Conservation (phyloP, 108 stramenopile species). For the Stephanodiscus triporus region DNA sequence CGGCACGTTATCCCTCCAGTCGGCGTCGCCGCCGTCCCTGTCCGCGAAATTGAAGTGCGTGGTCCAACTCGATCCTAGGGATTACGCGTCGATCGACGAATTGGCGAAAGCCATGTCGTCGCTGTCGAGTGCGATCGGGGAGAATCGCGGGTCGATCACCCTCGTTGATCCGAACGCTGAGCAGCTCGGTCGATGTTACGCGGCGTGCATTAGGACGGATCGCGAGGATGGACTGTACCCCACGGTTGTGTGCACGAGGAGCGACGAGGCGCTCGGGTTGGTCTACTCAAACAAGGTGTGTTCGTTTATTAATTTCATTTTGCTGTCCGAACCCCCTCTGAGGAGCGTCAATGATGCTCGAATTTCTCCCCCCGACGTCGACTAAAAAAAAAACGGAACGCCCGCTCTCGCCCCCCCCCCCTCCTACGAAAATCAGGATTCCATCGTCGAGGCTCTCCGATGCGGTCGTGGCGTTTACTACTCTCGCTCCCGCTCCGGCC, state of each 20-base stretch:
- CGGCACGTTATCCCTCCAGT: slow-evolving; percentile 15
- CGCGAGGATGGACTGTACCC: slow-evolving; percentile 90
- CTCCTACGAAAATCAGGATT: too few species aligned
- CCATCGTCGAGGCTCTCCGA: slow-evolving; percentile 80
- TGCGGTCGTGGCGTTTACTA: slow-evolving; percentile 94
- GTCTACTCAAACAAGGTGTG: too few species aligned
- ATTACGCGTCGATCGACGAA: background rate
- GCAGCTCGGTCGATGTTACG: slow-evolving; percentile 63
- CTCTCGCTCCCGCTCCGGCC: slow-evolving; percentile 81
- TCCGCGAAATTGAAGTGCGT: slow-evolving; percentile 40
- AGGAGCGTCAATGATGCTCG: too few species aligned
- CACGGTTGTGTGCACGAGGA: slow-evolving; percentile 93
- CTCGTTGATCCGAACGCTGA: slow-evolving; percentile 74
- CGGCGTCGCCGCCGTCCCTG: slow-evolving; percentile 17
- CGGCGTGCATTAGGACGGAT: slow-evolving; percentile 84
- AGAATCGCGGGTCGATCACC: slow-evolving; percentile 58
- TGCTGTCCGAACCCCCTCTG: too few species aligned
- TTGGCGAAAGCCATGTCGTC: slow-evolving; percentile 21
- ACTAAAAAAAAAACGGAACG: too few species aligned
- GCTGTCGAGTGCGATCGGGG: slow-evolving; percentile 54
- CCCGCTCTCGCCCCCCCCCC: too few species aligned
- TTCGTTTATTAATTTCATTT: too few species aligned
- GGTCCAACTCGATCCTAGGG: slow-evolving; percentile 30
- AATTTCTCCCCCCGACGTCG: too few species aligned
- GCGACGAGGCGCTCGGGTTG: slow-evolving; percentile 84